Conservation (phyloP, 352 stramenopile species). For the Globisporangium mamillatum region DNA sequence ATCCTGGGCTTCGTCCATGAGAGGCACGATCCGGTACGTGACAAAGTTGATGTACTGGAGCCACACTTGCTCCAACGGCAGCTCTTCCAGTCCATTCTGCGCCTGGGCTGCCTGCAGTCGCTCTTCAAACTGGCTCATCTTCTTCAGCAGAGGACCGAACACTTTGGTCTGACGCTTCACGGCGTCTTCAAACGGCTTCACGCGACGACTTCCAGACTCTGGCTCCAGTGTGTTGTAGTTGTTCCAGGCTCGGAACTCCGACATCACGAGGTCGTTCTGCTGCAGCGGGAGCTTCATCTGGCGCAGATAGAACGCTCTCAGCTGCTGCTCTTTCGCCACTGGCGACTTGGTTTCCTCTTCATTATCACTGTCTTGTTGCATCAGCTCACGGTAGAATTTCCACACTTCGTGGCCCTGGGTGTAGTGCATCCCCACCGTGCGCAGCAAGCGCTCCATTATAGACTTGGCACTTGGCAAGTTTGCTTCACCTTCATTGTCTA, state of each 20-base stretch:
- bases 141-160: slow-evolving; percentile 55
- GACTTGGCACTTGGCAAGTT: slow-evolving; percentile 8
- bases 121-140: slow-evolving; percentile 55
- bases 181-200: slow-evolving; percentile 25
- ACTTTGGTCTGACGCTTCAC: slow-evolving; percentile 35
- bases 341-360: not conserved
- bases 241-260: slow-evolving; percentile 71
- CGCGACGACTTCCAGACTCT: slow-evolving; percentile 13
- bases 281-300: slow-evolving; percentile 64
- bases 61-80: slow-evolving; percentile 36
- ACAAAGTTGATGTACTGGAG: slow-evolving; percentile 68
- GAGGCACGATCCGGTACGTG: slow-evolving; percentile 40
- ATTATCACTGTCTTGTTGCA: slow-evolving; percentile 5
- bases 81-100: slow-evolving; percentile 16
- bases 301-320: slow-evolving; percentile 40
- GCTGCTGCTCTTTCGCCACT: slow-evolving; percentile 33
- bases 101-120: slow-evolving; percentile 16
- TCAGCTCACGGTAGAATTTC: slow-evolving; percentile 48
- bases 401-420: slow-evolving; percentile 60
- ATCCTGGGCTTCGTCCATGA: slow-evolving; percentile 21
- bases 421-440: slow-evolving; percentile 47
- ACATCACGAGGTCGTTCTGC: slow-evolving; percentile 74
- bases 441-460: slow-evolving; percentile 32
- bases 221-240: slow-evolving; percentile 49
- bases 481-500: slow-evolving; percentile 11